Percentiles rank a stretch among this genome's conserved stretches.
phyloP scores from a whole-genome alignment of 305 asterid species.

The Fraxinus xanthoxyloides region DNA sequence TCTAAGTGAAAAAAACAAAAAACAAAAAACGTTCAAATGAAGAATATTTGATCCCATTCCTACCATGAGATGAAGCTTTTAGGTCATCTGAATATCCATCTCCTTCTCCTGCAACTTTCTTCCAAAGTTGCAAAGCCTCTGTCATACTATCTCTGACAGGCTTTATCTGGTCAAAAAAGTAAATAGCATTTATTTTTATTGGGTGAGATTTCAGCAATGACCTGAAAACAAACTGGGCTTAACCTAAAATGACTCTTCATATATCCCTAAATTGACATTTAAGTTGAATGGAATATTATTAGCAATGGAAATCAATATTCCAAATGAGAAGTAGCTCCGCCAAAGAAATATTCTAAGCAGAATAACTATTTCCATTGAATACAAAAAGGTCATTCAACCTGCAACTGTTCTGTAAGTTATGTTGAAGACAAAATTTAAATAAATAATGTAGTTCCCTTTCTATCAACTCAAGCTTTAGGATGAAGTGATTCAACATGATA shows the following conservation, averaged over 20 bases:
- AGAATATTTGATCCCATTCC: conserved; percentile 20
- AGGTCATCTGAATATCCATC: conserved; percentile 74
- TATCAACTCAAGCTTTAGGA: neutral
- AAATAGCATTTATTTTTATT: conserved; percentile 18
- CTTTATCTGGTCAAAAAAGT: conserved; percentile 57
- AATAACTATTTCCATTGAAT: neutral
- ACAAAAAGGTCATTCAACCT: conserved; percentile 12
- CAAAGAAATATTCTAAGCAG: neutral
- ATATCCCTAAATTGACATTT: conserved; percentile 16
- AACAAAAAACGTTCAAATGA: conserved; percentile 12
- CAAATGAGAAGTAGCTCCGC: conserved; percentile 3
- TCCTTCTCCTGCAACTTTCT: conserved; percentile 82
- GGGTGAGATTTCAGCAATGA: conserved; percentile 1
- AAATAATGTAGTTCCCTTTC: neutral
- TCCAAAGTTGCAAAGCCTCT: conserved; percentile 97
- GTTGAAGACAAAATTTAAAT: neutral
- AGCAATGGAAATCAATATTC: conserved; percentile 12
- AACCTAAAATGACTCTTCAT: conserved; percentile 12
- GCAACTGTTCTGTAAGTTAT: conserved; percentile 2
- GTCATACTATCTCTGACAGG: conserved; percentile 92
- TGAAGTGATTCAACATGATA: neutral
- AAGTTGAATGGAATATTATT: conserved; percentile 8
- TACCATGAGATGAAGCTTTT: conserved; percentile 67
- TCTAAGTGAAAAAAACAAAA: neutral
- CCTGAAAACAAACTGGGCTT: conserved; percentile 5